These are phyloP conservation scores for Melampsora larici-populina DNA, from an alignment of 1,284 basidiomycete genomes.

Conservation along the genomic window DNA sequence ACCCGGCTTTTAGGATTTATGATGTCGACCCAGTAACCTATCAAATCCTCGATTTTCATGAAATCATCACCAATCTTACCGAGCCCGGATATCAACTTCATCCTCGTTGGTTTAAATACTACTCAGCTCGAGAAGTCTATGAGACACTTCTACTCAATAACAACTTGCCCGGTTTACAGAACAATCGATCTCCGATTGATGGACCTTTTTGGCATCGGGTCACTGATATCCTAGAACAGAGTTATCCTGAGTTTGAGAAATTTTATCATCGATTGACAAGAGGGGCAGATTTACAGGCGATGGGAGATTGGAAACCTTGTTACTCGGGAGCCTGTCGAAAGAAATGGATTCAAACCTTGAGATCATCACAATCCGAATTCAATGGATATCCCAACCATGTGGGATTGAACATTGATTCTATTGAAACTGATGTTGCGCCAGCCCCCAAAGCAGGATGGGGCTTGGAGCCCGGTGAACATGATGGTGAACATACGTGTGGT, in stretches of 20 bases:
- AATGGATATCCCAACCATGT: slow-evolving; percentile 38
- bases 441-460: background rate
- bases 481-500: slow-evolving; percentile 41
- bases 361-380: slow-evolving; percentile 39
- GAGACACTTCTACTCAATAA: slow-evolving; percentile 43
- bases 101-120: slow-evolving; percentile 62
- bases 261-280: slow-evolving; percentile 32
- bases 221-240: slow-evolving; percentile 55
- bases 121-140: slow-evolving; percentile 61
- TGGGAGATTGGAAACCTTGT: slow-evolving; percentile 32
- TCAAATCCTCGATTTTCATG: slow-evolving; percentile 59
- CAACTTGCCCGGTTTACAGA: slow-evolving; percentile 13
- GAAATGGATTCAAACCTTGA: slow-evolving; percentile 41
- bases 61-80: slow-evolving; percentile 54
- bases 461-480: slow-evolving; percentile 26
- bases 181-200: slow-evolving; percentile 50
- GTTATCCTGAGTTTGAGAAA: slow-evolving; percentile 39
- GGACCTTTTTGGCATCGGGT: slow-evolving; percentile 64
- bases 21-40: slow-evolving; percentile 61
- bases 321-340: slow-evolving; percentile 41
- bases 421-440: background rate
- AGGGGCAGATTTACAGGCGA: slow-evolving; percentile 1
- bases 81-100: slow-evolving; percentile 44
- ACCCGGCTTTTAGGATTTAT: slow-evolving; percentile 61
- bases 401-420: slow-evolving; percentile 26